Conservation (phyloP, 768 basidiomycete genomes). For the Leccinum imitatum region DNA sequence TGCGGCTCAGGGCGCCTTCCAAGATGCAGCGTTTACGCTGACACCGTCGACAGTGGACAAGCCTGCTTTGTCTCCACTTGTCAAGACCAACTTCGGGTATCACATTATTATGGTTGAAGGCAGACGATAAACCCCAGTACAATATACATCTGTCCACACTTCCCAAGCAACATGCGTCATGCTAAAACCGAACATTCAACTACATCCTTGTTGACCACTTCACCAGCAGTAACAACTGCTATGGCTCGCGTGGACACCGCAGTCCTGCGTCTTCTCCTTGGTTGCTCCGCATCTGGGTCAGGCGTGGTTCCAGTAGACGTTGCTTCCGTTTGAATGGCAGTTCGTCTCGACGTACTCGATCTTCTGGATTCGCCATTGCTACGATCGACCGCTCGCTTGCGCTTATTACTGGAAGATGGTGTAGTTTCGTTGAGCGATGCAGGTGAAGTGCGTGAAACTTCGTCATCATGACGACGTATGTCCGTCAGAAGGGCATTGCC, state of each 20-base stretch:
- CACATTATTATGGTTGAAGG: conserved; percentile 94
- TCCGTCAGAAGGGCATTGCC: conserved; percentile 80
- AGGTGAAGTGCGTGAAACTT: conserved; percentile 30
- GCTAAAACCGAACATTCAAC: conserved; percentile 27
- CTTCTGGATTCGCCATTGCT: conserved; percentile 36
- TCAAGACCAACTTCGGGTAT: conserved; percentile 84
- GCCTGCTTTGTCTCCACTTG: conserved; percentile 65
- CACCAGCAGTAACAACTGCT: conserved; percentile 31
- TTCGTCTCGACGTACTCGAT: conserved; percentile 38
- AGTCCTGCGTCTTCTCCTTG: conserved; percentile 41
- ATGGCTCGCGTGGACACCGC: conserved; percentile 30
- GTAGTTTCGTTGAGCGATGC: conserved; percentile 21
- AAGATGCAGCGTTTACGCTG: conserved; percentile 85
- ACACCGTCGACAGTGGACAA: conserved; percentile 80
- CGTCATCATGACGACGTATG: conserved; percentile 73
- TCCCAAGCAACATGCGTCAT: conserved; percentile 13
- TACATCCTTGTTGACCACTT: conserved; percentile 34
- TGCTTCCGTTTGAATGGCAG: conserved; percentile 45
- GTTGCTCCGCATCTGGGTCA: conserved; percentile 66
- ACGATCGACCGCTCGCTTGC: conserved; percentile 37
- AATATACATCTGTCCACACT: conserved; percentile 19
- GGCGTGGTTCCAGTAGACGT: conserved; percentile 51
- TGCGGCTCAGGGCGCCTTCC: conserved; percentile 58
- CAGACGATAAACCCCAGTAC: conserved; percentile 45
- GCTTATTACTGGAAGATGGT: conserved; percentile 37